phyloP scores from a whole-genome alignment of 345 rosid species.

The Rhodomyrtus tomentosa region DNA sequence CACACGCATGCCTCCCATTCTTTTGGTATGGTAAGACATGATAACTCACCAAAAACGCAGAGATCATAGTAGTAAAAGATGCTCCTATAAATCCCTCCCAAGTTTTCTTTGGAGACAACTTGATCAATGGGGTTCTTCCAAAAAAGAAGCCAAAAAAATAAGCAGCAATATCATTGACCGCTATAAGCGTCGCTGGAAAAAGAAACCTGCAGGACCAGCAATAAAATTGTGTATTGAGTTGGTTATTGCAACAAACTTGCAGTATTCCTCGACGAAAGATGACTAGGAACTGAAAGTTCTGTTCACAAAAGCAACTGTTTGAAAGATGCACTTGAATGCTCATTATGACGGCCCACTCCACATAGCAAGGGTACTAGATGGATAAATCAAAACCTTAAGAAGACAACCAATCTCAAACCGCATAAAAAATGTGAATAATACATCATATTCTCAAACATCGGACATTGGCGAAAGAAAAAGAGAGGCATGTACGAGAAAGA shows the following conservation, averaged over 20 bases:
- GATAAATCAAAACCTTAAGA: background rate
- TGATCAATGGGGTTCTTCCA: constrained; percentile 90
- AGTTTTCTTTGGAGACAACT: constrained; percentile 97
- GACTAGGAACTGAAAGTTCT: background rate
- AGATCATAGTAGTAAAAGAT: constrained; percentile 75
- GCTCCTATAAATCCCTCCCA: constrained; percentile 99
- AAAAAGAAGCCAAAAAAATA: constrained; percentile 92
- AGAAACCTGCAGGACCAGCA: constrained; percentile 60
- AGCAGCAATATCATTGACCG: constrained; percentile 85
- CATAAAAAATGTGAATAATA: background rate
- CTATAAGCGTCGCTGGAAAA: constrained; percentile 89
- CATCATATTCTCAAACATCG: background rate
- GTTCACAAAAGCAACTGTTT: background rate
- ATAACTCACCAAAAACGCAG: constrained; percentile 75
- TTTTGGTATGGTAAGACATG: background rate
- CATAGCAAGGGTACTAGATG: background rate
- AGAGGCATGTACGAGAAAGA: no score
- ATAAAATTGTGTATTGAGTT: background rate
- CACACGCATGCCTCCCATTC: background rate
- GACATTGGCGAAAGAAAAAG: no score
- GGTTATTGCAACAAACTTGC: background rate
- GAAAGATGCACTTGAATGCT: background rate
- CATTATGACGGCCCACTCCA: background rate
- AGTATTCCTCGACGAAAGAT: background rate
- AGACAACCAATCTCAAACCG: background rate